Conservation (phyloP, 805 yeast genomes). For the Saitoella complicata region DNA sequence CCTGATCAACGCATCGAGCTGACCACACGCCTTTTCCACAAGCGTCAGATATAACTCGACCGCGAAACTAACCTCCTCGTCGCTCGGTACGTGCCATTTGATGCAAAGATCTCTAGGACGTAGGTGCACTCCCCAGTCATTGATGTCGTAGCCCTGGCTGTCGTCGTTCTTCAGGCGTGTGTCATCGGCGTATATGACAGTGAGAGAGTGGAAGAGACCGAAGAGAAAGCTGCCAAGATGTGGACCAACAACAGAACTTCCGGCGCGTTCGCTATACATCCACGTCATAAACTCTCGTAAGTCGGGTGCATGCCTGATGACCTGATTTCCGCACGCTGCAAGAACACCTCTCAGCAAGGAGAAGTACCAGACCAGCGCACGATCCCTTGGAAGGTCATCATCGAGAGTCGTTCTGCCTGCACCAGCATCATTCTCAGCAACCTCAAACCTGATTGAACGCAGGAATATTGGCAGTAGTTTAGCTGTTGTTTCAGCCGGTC, state of each 20-base stretch:
- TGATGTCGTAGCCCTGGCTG: constrained; percentile 15
- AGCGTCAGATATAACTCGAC: constrained; percentile 39
- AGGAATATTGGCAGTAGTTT: constrained; percentile 30
- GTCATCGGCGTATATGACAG: constrained; percentile 29
- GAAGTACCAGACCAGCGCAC: constrained; percentile 53
- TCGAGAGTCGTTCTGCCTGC: constrained; percentile 48
- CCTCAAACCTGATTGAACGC: constrained; percentile 44
- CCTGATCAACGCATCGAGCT: constrained; percentile 24
- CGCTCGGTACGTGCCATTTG: constrained; percentile 61
- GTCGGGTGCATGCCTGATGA: constrained; percentile 31
- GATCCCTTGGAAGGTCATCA: constrained; percentile 64
- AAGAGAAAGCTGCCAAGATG: constrained; percentile 50
- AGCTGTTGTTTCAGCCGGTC: constrained; percentile 34
- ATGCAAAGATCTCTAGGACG: constrained; percentile 27
- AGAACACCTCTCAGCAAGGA: constrained; percentile 53
- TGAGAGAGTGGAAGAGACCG: constrained; percentile 45
- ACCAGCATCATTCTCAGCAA: constrained; percentile 54
- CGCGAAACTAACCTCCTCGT: constrained; percentile 42
- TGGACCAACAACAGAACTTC: constrained; percentile 38
- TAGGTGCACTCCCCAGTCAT: constrained; percentile 27
- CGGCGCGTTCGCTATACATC: constrained; percentile 33
- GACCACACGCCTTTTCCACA: constrained; percentile 17
- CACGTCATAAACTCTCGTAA: constrained; percentile 31
- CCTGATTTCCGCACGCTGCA: constrained; percentile 44
- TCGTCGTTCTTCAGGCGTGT: constrained; percentile 8